Conservation (phyloP, 2,329 filamentous ascomycete species). For the Ceratocystiopsis brevicomis region DNA sequence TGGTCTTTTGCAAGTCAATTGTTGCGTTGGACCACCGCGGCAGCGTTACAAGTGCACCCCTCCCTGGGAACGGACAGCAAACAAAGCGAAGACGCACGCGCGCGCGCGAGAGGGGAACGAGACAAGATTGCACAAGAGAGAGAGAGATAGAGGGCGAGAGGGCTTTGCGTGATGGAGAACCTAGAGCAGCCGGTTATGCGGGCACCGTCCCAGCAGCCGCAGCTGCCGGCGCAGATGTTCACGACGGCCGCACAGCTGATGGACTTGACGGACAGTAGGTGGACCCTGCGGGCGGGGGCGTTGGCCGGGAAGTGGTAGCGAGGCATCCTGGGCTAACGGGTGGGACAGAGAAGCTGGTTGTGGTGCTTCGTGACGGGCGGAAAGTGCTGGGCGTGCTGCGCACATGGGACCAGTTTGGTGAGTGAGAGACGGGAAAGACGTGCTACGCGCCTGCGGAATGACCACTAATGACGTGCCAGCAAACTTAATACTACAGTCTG, state of each 20-base stretch:
- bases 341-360: constrained; percentile 62
- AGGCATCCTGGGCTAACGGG: not conserved
- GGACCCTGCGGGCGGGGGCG: not conserved
- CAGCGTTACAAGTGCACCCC: no score
- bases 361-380: constrained; percentile 78
- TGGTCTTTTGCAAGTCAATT: no score
- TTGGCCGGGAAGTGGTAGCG: not conserved
- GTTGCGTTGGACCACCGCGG: no score
- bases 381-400: constrained; percentile 84
- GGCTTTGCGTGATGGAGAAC: constrained; percentile 13
- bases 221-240: constrained; percentile 90
- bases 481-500: constrained; percentile 87
- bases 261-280: constrained; percentile 90
- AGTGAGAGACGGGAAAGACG: constrained; percentile 9
- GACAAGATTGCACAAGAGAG: no score
- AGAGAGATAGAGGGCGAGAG: no score
- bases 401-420: constrained; percentile 98
- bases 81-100: no score
- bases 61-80: no score
- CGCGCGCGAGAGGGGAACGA: no score
- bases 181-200: constrained; percentile 7
- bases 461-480: constrained; percentile 29
- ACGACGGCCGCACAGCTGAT: constrained; percentile 90
- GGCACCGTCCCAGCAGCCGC: constrained; percentile 31
- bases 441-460: not conserved